Evolutionary conservation across 805 yeast species (phyloP).

Genomic region (Ogataea glucozyma): DNA sequence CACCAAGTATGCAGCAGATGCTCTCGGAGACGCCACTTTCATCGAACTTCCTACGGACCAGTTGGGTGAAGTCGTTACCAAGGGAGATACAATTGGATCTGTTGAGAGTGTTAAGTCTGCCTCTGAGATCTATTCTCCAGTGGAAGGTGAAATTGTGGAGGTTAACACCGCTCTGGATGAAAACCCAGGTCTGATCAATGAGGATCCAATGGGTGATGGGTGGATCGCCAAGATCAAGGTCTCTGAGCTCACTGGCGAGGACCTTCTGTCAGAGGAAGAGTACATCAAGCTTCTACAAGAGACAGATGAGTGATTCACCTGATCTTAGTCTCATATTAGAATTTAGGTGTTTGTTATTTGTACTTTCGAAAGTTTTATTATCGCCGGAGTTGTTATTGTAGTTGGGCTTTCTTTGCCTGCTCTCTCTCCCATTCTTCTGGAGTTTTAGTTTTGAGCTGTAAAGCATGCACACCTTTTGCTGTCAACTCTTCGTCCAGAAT

Average conservation of each 20-base stretch:
- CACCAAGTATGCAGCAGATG: conserved; percentile 92
- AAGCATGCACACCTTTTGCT: conserved; percentile 77
- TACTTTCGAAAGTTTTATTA: not conserved
- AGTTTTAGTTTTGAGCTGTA: conserved; percentile 83
- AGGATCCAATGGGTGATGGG: conserved; percentile 91
- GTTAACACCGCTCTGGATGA: conserved; percentile 66
- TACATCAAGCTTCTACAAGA: conserved; percentile 61
- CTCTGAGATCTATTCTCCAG: conserved; percentile 88
- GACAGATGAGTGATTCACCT: conserved; percentile 43
- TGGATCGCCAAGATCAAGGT: conserved; percentile 85
- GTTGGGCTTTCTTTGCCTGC: conserved; percentile 5
- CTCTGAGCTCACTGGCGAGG: conserved; percentile 39
- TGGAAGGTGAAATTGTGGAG: conserved; percentile 72
- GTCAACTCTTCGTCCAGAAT: conserved; percentile 72
- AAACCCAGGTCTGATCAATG: conserved; percentile 76
- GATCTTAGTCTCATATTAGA: no score
- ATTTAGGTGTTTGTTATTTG: no score
- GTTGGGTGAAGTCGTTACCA: conserved; percentile 41
- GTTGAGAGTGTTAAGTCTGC: conserved; percentile 96
- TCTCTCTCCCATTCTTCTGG: conserved; percentile 49
- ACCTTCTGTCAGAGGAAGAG: conserved; percentile 53
- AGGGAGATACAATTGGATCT: conserved; percentile 86
- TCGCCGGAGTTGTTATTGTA: no score
- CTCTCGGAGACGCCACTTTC: conserved; percentile 94
- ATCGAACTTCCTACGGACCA: conserved; percentile 73